Evolutionary conservation across 768 basidiomycete genomes (phyloP), one percentile per base, ranked within the genome.

Genomic region (Strobilomyces echinocephalus): DNA sequence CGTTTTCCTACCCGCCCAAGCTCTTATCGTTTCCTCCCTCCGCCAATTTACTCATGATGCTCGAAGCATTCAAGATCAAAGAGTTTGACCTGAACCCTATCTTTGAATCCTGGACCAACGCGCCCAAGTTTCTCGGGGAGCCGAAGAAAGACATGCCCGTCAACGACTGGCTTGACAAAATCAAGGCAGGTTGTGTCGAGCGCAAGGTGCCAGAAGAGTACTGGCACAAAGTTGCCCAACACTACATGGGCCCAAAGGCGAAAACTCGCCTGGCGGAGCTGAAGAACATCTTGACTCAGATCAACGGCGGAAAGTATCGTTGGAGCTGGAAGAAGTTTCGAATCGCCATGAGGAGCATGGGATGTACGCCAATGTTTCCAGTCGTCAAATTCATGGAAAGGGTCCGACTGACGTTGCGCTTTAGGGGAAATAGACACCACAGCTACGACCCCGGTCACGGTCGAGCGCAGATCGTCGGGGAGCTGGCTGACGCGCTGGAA

Each of bases 311-410:
- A 14, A 84, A 81, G 60, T 90, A 90, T 63, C 75, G 81, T 46
- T 91, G 88, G 88, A 84, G 79, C 56, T 91, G 88, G 88, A 87
- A 88, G 73, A 87, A 82, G 60, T 91, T 85, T 73, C 83, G 78
- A 70, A 74, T 86, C 49, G 88, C 88, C 4, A 84, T 91, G 81
- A 72, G 76, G 54, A 90, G 82, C 67, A 87, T 91, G 86, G 85
- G 87, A 42, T 90, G 88, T 90, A 61, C 67, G 88, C 78, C 38
- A 30, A 30, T 5, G 12, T 38, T 39, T 55, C n/a, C 14, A 31
- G 42, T 41, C 16, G 34, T 43, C 11, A 16, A 12, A 18, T 20
- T 28, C 24, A n/a, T 36, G 49, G 56, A 47, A 42, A 14, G 35
- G 36, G 21, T 14, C 16, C 4, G 16, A 35, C 51, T 59, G 15